Evolutionary conservation across 352 stramenopile species (phyloP), one percentile per base, ranked within the genome.

Genomic region (Phytophthora tentaculata): DNA sequence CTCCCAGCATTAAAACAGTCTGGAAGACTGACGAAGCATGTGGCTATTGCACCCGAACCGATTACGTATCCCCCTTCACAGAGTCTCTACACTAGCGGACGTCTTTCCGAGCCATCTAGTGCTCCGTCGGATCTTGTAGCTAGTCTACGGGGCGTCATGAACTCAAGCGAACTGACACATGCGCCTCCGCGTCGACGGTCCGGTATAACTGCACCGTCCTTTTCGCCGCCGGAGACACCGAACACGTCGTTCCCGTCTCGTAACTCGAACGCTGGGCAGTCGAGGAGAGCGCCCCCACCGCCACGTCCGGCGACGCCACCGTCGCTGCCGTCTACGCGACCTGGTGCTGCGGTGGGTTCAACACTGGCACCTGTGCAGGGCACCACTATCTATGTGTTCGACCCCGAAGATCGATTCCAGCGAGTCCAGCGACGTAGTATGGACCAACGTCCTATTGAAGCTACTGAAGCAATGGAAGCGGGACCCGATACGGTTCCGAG

Each of bases 121-220:
- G 78, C 74, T 10, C 84, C 79, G 3, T 62, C 79, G 16, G 82
- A 89, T 24, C 77, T 90, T 43, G 71, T 93, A 0, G 73, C 71
- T 1, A 79, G 77, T 57, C 57, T 93, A 10, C 81, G 75, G 26
- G 83, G 84, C 14, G 81, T 93, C 12, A 93, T 93, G 84, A 90
- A 88, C 64, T 90, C 84, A 14, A 87, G 77, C 16, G 84, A 93
- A 45, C 68, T 90, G 7, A 83, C 79, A 4, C 81, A 78, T 10
- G 77, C 73, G 2, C 76, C 80, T 9, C 61, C 55, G 1, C 79
- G 79, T 24, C 70, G 70, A 71, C 58, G 57, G 2, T 66, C 55
- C 13, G 65, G 39, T 16, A 48, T 47, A 12, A 32, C 20, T 23
- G 41, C 59, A 29, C 29, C 49, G 3, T 72, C 58, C 32, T 56